Conservation (phyloP, 192 early-diverging fungal genomes). For the Entophlyctis helioformis region DNA sequence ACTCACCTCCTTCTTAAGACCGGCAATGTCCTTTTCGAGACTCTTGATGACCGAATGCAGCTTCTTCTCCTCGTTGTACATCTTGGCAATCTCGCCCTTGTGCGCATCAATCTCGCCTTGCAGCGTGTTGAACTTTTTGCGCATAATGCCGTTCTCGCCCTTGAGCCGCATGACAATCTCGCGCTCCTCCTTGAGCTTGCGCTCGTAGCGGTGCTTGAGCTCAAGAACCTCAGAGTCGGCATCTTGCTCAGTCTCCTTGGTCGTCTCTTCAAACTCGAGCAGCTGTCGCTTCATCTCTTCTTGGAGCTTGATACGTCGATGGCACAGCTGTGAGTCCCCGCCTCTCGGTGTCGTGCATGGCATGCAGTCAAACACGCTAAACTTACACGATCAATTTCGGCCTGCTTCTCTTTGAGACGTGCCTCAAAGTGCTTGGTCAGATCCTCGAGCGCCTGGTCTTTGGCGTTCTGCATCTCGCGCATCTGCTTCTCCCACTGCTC, state of each 20-base stretch:
- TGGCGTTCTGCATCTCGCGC: constrained; percentile 18
- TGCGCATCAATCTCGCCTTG: constrained; percentile 49
- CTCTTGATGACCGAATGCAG: constrained; percentile 24
- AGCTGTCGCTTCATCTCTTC: constrained; percentile 21
- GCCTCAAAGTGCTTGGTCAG: constrained; percentile 30
- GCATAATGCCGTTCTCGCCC: constrained; percentile 50
- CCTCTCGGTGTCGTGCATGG: not conserved
- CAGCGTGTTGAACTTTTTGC: constrained; percentile 50
- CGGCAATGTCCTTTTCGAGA: constrained; percentile 39
- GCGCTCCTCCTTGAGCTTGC: constrained; percentile 26
- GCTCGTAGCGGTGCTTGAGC: constrained; percentile 29
- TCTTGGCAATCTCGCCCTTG: constrained; percentile 26
- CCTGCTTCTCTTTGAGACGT: constrained; percentile 18
- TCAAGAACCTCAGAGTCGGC: constrained; percentile 34
- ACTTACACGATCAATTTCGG: constrained; percentile 32
- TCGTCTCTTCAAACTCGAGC: constrained; percentile 32
- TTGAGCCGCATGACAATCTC: constrained; percentile 43
- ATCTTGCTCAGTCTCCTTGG: constrained; percentile 29
- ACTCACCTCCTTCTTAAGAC: constrained; percentile 37
- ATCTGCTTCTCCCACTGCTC: constrained; percentile 32
- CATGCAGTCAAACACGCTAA: not conserved
- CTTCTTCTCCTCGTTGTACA: constrained; percentile 35
- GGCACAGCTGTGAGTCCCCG: not conserved
- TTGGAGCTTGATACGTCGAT: constrained; percentile 21
- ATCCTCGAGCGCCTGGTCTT: constrained; percentile 13